Conservation (phyloP, 2,329 filamentous ascomycete genomes). For the Truncatella angustata region DNA sequence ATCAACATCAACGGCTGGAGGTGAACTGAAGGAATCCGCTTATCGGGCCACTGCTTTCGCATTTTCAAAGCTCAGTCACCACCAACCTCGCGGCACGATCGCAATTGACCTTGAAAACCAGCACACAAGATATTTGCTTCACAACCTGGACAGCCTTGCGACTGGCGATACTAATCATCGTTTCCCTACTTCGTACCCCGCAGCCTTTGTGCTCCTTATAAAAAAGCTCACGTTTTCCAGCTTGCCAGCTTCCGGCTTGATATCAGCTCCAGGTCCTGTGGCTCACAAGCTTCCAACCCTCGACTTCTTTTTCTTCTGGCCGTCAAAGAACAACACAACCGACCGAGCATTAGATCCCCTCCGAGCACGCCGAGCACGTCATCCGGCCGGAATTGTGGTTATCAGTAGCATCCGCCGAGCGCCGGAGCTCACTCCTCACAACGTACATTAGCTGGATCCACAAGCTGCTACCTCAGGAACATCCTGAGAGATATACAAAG, state of each 20-base stretch:
- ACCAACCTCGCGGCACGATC: not conserved
- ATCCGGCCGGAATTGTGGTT: conserved; percentile 6
- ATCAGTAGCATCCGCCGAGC: conserved; percentile 3
- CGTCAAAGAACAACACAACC: no score
- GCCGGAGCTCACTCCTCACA: conserved; percentile 10
- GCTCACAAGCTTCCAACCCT: no score
- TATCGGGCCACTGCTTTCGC: conserved; percentile 1
- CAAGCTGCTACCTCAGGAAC: not conserved
- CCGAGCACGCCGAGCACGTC: not conserved
- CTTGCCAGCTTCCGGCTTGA: not conserved
- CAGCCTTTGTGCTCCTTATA: not conserved
- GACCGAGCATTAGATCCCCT: not conserved
- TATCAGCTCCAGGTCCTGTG: not conserved
- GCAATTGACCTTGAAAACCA: no score
- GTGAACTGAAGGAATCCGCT: not conserved
- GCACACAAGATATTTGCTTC: no score
- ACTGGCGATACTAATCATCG: no score
- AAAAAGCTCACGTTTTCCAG: not conserved
- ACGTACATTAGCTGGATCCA: conserved; percentile 8
- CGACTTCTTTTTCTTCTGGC: no score
- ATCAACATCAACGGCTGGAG: not conserved
- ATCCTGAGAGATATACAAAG: conserved; percentile 11
- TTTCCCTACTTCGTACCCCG: conserved; percentile 4
- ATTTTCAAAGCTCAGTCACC: not conserved
- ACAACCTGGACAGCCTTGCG: no score